These are phyloP conservation scores for Capsella rubella DNA, from an alignment of 441 rosid genomes.

Conservation along the genomic window DNA sequence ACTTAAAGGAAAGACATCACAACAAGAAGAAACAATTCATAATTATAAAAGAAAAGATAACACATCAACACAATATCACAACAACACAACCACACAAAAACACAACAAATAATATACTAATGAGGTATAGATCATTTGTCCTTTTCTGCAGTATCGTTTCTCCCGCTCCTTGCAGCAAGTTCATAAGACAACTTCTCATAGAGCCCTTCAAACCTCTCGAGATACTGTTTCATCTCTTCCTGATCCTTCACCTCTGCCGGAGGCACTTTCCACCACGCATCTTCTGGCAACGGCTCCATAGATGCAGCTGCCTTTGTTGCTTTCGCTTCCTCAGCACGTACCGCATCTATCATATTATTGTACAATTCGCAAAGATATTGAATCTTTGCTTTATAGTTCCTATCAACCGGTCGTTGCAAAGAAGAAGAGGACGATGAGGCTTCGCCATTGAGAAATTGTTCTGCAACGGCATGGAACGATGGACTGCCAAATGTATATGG, in stretches of 20 bases:
- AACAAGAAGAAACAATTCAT: no score
- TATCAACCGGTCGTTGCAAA: not conserved
- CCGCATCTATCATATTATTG: constrained; percentile 1
- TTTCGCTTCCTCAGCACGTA: constrained; percentile 8
- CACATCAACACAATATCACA: no score
- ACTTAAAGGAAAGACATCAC: no score
- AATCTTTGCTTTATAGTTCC: constrained; percentile 6
- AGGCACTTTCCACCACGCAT: constrained; percentile 30
- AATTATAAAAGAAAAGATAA: no score
- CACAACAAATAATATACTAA: no score
- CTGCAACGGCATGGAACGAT: constrained; percentile 10
- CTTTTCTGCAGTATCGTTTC: not conserved
- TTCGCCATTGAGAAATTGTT: constrained; percentile 18
- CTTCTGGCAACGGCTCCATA: not conserved
- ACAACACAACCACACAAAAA: no score
- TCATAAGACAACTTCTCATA: constrained; percentile 26
- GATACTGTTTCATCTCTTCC: not conserved
- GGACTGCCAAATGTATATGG: constrained; percentile 39
- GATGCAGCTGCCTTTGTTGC: not conserved
- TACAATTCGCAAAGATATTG: constrained; percentile 16
- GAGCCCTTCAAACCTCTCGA: constrained; percentile 3
- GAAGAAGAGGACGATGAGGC: not conserved
- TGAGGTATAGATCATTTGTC: no score
- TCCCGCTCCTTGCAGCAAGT: not conserved
- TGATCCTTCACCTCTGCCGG: not conserved